Conservation (phyloP, 2,329 filamentous ascomycete genomes). For the Cladophialophora bantiana region DNA sequence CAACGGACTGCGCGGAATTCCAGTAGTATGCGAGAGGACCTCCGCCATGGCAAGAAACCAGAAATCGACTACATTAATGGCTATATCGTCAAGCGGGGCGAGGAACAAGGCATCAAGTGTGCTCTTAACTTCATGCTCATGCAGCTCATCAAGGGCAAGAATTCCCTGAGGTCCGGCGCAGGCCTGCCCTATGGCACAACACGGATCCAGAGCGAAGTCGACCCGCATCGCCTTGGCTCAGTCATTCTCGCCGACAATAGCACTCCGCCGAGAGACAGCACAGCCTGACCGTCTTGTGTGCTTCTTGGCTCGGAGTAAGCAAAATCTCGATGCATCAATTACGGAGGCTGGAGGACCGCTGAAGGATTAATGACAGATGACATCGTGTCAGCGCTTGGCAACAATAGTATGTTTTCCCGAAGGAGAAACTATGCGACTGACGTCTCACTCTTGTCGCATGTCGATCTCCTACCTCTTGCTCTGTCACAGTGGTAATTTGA, state of each 20-base stretch:
- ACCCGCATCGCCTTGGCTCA: slow-evolving; percentile 18
- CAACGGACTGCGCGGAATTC: slow-evolving; percentile 62
- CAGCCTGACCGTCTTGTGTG: slow-evolving; percentile 20
- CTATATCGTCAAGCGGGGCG: slow-evolving; percentile 78
- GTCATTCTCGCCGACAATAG: slow-evolving; percentile 32
- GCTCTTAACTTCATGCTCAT: slow-evolving; percentile 76
- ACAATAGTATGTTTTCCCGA: not conserved
- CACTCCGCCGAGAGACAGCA: slow-evolving; percentile 23
- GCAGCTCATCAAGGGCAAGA: slow-evolving; percentile 73
- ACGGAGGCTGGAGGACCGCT: not conserved
- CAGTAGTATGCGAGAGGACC: slow-evolving; percentile 72
- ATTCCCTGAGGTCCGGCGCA: slow-evolving; percentile 13
- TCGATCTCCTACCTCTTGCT: not conserved
- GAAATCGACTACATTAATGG: slow-evolving; percentile 89
- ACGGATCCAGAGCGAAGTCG: slow-evolving; percentile 20
- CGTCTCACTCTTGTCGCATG: not conserved
- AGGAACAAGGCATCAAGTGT: slow-evolving; percentile 74
- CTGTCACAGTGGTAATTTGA: not conserved
- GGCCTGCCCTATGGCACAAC: slow-evolving; percentile 27
- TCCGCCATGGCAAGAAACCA: slow-evolving; percentile 67
- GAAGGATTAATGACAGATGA: not conserved
- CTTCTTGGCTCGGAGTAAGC: not conserved
- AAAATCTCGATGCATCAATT: not conserved
- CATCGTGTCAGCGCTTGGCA: slow-evolving; percentile 13
- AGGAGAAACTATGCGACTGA: not conserved